These are phyloP conservation scores for Bipolaris gigantea DNA, from an alignment of 2,329 filamentous ascomycete genomes.

Conservation along the genomic window DNA sequence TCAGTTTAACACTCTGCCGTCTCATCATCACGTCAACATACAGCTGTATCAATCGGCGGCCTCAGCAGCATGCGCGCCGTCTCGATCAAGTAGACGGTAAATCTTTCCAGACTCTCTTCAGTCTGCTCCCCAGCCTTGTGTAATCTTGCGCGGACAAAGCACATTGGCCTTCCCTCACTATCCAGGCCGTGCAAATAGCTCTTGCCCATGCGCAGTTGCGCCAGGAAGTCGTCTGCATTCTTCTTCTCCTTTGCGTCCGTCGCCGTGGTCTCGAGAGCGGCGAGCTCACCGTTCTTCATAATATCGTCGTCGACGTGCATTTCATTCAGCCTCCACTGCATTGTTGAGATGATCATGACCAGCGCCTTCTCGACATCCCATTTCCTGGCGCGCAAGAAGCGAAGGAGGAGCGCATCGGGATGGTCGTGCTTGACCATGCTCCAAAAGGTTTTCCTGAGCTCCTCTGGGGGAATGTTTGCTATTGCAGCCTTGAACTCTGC, in stretches of 20 bases:
- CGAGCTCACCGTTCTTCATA: conserved; percentile 51
- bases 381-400: conserved; percentile 54
- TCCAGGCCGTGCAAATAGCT: conserved; percentile 88
- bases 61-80: conserved; percentile 82
- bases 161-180: conserved; percentile 82
- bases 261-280: conserved; percentile 62
- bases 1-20: neutral
- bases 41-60: conserved; percentile 85
- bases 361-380: conserved; percentile 95
- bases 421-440: conserved; percentile 93
- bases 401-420: conserved; percentile 72
- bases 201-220: conserved; percentile 86
- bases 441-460: conserved; percentile 83
- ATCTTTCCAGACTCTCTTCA: conserved; percentile 79
- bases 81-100: conserved; percentile 93
- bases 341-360: conserved; percentile 90
- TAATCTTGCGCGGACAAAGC: conserved; percentile 78
- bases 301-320: conserved; percentile 90
- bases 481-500: conserved; percentile 85
- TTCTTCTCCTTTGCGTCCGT: conserved; percentile 67
- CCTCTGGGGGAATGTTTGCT: conserved; percentile 73
- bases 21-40: conserved; percentile 53
- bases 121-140: conserved; percentile 82
- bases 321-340: conserved; percentile 84
- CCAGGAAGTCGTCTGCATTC: conserved; percentile 74